Percentiles rank a stretch among this genome's conserved stretches.
Evolutionary conservation across 768 basidiomycete genomes (phyloP).

Genomic region (Nidularia pulvinata): DNA sequence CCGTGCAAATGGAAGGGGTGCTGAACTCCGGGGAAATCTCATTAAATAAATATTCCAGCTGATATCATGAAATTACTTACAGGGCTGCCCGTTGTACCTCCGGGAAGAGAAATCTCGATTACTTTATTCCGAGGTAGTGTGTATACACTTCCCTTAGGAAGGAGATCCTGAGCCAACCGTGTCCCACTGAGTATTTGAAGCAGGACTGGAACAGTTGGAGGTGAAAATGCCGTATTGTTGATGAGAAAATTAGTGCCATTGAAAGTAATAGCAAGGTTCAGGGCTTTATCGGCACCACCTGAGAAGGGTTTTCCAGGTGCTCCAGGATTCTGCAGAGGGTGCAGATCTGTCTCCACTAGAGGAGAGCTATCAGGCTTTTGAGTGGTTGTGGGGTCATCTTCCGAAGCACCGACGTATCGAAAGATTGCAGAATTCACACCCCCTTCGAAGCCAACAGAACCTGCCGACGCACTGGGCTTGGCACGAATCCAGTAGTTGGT

Average conservation of each 20-base stretch:
- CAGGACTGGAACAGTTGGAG: slow-evolving; percentile 42
- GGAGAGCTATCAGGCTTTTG: slow-evolving; percentile 13
- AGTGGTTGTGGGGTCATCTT: slow-evolving; percentile 39
- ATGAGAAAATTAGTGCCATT: slow-evolving; percentile 25
- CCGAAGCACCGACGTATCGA: slow-evolving; percentile 33
- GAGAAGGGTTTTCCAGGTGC: slow-evolving; percentile 26
- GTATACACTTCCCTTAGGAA: slow-evolving; percentile 38
- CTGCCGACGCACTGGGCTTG: slow-evolving; percentile 19
- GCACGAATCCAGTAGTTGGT: slow-evolving; percentile 43
- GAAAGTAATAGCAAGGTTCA: slow-evolving; percentile 11
- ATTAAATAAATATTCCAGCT: slow-evolving; percentile 18
- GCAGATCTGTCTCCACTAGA: slow-evolving; percentile 37
- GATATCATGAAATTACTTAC: slow-evolving; percentile 16
- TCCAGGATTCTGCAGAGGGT: slow-evolving; percentile 25
- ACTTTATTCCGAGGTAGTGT: slow-evolving; percentile 40
- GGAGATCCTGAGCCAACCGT: slow-evolving; percentile 32
- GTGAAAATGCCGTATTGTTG: slow-evolving; percentile 24
- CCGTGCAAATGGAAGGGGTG: slow-evolving; percentile 42
- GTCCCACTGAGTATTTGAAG: slow-evolving; percentile 52
- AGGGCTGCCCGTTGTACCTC: slow-evolving; percentile 25
- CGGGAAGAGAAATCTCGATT: slow-evolving; percentile 45
- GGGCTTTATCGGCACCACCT: slow-evolving; percentile 36
- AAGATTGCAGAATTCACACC: slow-evolving; percentile 36
- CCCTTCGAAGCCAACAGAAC: slow-evolving; percentile 17
- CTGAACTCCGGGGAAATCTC: slow-evolving; percentile 22